Base-by-base conservation (phyloP, 2,329 filamentous ascomycete species). In the Alternaria rosae region DNA sequence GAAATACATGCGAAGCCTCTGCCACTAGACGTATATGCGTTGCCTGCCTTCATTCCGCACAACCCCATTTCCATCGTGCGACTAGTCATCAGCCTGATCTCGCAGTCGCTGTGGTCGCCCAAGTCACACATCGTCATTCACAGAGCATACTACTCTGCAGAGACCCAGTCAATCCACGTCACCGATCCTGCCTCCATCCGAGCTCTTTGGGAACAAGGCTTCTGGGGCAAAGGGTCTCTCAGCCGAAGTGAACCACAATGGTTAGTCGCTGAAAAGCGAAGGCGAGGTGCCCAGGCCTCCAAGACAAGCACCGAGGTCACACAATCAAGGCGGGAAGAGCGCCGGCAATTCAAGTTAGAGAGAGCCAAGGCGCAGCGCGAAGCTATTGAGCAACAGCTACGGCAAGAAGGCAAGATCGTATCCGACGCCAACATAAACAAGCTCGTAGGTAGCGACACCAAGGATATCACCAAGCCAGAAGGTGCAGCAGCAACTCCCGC, bases 231-330 rank as follows among this genome's bases (percentile, higher is more conserved):
- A 79, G 95, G 95, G 45, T 94, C 85, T 70, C 83, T 98, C 61
- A 97, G 94, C 82, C 89, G 96, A 71, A 97, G 94, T 83, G 94
- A 99, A 78, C 94, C 94, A 4, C 95, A 89, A 70, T 99, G 95
- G 95, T 80, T 97, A 53, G 91, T 92, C 67, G 86, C 91, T 65
- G 93, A 97, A 79, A 91, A 92, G 78, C 89, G 90, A 26, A 87
- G 90, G 53, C 85, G 85, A 61, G 91, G 91, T 11, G 79, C 89
- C 15, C 81, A 89, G 25, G 86, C 87, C 30, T 83, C 82, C 23
- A 85, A 88, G 66, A 95, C 95, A 44, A 94, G 91, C 69, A 94
- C 97, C 80, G 90, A 96, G 64, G 83, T 89, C 55, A 99, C 94
- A 3, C 85, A 86, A 38, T 86, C 89, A 70, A 85, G 95, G 62